Conservation (phyloP, 106 monocot species). For the Posidonia australis region DNA sequence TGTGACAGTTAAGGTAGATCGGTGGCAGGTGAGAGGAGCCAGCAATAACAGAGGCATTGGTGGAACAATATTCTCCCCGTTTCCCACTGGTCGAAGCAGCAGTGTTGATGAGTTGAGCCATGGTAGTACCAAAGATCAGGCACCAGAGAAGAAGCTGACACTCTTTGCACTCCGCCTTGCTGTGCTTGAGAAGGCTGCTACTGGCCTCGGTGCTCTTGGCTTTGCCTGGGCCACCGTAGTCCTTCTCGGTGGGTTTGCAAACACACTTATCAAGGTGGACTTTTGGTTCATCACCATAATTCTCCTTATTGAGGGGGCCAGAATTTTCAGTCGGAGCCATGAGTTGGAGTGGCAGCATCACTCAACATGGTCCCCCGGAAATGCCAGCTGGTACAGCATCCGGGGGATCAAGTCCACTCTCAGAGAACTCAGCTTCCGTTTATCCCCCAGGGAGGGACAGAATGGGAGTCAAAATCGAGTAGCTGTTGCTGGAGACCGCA, state of each 20-base stretch:
- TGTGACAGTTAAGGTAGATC: background rate
- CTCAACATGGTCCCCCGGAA: constrained; percentile 41
- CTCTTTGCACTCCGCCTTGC: constrained; percentile 62
- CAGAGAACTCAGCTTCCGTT: too few species aligned
- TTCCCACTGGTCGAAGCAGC: background rate
- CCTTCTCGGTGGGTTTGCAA: constrained; percentile 77
- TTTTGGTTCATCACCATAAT: constrained; percentile 76
- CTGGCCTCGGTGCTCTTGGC: constrained; percentile 59
- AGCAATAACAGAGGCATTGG: background rate
- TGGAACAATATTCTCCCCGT: background rate
- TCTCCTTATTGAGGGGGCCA: constrained; percentile 61
- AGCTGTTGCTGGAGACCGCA: too few species aligned
- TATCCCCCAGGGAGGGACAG: too few species aligned
- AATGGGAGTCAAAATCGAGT: too few species aligned
- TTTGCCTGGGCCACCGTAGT: constrained; percentile 92
- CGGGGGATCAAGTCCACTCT: constrained; percentile 28
- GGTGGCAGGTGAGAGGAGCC: background rate
- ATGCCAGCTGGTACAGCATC: constrained; percentile 33
- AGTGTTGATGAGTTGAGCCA: background rate
- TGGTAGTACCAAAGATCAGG: background rate
- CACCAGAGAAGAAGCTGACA: constrained; percentile 58
- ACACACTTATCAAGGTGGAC: constrained; percentile 36
- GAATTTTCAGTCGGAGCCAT: constrained; percentile 81
- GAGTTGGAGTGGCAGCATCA: constrained; percentile 88
- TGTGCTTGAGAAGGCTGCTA: constrained; percentile 71